Conservation (phyloP, 2,329 filamentous ascomycete genomes). For the Claviceps purpurea region DNA sequence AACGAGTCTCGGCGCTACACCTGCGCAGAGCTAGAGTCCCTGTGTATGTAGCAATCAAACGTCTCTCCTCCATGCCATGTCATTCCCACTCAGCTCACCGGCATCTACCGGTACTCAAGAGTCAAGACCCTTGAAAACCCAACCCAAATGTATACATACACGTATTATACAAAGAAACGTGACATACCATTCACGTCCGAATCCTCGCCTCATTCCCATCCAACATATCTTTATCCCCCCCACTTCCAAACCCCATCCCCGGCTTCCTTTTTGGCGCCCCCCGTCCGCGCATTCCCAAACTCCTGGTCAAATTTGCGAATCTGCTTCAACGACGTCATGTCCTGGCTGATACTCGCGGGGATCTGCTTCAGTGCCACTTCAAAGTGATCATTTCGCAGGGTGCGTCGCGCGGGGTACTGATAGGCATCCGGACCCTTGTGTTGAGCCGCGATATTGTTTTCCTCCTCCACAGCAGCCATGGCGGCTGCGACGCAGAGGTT, state of each 20-base stretch:
- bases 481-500: slow-evolving; percentile 71
- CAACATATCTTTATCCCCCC: slow-evolving; percentile 19
- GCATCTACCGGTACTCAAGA: too few relatives aligned
- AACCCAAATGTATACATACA: background rate
- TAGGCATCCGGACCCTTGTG: slow-evolving; percentile 31
- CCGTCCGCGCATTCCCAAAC: slow-evolving; percentile 69
- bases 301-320: slow-evolving; percentile 94
- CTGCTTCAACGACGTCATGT: slow-evolving; percentile 74
- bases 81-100: too few relatives aligned
- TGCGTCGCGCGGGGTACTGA: slow-evolving; percentile 45
- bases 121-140: background rate
- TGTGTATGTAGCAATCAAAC: too few relatives aligned
- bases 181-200: slow-evolving; percentile 9
- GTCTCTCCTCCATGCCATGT: too few relatives aligned
- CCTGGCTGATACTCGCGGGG: slow-evolving; percentile 80
- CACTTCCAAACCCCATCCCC: slow-evolving; percentile 45
- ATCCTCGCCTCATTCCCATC: slow-evolving; percentile 34
- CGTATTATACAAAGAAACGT: background rate
- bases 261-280: slow-evolving; percentile 34
- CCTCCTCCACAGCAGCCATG: slow-evolving; percentile 65
- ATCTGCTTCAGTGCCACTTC: slow-evolving; percentile 79
- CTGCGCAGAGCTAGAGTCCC: too few relatives aligned
- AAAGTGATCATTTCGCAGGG: slow-evolving; percentile 58
- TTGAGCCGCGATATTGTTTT: slow-evolving; percentile 32
- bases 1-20: too few relatives aligned